phyloP scores from a whole-genome alignment of 345 rosid genomes.

The Reutealis trisperma region DNA sequence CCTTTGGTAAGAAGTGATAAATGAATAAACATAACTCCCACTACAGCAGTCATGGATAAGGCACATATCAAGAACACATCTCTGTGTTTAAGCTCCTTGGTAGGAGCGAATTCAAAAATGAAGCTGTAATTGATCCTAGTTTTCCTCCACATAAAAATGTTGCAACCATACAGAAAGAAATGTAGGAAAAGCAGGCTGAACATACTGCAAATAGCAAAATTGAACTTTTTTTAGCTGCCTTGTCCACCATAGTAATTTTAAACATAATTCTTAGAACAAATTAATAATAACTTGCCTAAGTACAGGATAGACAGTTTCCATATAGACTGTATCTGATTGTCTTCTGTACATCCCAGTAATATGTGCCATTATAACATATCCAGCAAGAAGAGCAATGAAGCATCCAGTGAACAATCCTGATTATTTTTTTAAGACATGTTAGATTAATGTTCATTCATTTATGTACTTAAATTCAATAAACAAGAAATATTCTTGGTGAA shows the following conservation, averaged over 20 bases:
- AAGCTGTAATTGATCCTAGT: conserved; percentile 88
- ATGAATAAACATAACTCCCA: conserved; percentile 84
- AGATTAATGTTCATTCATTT: conserved; percentile 1
- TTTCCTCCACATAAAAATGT: conserved; percentile 90
- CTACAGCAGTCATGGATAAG: conserved; percentile 67
- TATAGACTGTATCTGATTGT: conserved; percentile 66
- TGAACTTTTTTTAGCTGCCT: conserved; percentile 15
- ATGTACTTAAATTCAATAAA: not conserved
- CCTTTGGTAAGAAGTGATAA: conserved; percentile 73
- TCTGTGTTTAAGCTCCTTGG: conserved; percentile 87
- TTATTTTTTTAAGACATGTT: conserved; percentile 17
- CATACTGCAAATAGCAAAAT: conserved; percentile 64
- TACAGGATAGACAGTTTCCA: conserved; percentile 96
- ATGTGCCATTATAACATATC: conserved; percentile 85
- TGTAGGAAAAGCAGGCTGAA: conserved; percentile 86
- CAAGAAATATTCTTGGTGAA: not conserved
- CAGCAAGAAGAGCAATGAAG: conserved; percentile 84
- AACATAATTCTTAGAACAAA: conserved; percentile 4
- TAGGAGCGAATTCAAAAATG: conserved; percentile 80
- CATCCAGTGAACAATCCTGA: conserved; percentile 94
- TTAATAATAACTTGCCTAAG: conserved; percentile 63
- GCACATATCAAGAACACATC: conserved; percentile 88
- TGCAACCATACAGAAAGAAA: conserved; percentile 89
- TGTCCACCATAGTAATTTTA: not conserved
- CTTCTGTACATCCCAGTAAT: conserved; percentile 77